Conservation (phyloP, 257 asterid species). For the Scutellaria galericulata region DNA sequence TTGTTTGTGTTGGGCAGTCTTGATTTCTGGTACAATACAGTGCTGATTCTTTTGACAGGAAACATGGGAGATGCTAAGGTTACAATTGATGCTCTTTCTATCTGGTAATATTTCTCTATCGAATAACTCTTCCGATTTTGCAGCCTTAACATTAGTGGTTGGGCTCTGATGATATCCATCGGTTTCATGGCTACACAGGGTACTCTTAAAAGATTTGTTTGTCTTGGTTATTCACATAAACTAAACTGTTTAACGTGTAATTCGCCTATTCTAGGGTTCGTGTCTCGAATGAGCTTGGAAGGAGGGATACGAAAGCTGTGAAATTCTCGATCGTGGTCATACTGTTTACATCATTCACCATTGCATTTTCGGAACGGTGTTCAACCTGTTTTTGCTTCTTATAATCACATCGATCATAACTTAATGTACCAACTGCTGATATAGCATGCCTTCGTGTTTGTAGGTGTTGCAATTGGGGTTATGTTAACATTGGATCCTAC, state of each 20-base stretch:
- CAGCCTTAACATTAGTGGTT: constrained; percentile 67
- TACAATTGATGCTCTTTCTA: constrained; percentile 66
- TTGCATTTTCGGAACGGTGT: constrained; percentile 59
- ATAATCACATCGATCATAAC: not conserved
- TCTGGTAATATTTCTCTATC: constrained; percentile 48
- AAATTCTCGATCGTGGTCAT: constrained; percentile 47
- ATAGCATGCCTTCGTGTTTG: too few species aligned
- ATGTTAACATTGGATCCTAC: constrained; percentile 51
- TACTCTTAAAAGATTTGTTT: constrained; percentile 14
- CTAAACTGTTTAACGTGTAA: not conserved
- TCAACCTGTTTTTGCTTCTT: constrained; percentile 55
- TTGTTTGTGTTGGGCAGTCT: constrained; percentile 43
- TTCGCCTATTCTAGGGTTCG: constrained; percentile 51
- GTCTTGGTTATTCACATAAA: not conserved
- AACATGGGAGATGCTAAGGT: constrained; percentile 62
- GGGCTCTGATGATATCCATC: constrained; percentile 67
- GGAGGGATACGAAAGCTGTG: constrained; percentile 52
- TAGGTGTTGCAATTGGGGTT: not conserved
- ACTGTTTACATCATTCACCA: constrained; percentile 45
- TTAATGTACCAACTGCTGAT: too few species aligned
- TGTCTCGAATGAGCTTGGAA: constrained; percentile 70
- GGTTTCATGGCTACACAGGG: constrained; percentile 70
- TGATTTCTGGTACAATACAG: constrained; percentile 67
- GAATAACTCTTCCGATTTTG: not conserved
- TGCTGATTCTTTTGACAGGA: constrained; percentile 61